Conservation (phyloP, 169 alveolate genomes). For the Sarcocystis neurona region DNA sequence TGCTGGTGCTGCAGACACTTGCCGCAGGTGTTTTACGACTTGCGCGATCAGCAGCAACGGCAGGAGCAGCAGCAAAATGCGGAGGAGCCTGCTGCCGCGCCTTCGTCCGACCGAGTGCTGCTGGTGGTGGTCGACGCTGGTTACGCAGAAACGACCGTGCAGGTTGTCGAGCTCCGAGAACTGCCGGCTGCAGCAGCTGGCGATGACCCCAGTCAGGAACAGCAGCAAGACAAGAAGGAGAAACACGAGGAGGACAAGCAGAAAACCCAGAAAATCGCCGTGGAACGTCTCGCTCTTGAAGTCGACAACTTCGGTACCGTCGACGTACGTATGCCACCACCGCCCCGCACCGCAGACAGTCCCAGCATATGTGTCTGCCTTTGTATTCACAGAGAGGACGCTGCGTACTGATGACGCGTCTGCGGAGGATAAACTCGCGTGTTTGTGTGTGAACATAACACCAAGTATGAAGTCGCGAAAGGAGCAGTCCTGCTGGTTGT, state of each 20-base stretch:
- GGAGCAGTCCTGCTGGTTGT: too few relatives aligned
- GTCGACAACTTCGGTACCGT: constrained; percentile 19
- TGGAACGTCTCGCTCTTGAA: background rate
- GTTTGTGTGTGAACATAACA: too few relatives aligned
- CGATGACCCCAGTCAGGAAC: too few relatives aligned
- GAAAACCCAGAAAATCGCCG: background rate
- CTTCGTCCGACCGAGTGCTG: too few relatives aligned
- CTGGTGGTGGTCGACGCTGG: constrained; percentile 39
- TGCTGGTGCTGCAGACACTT: constrained; percentile 33
- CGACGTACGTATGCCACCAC: too few relatives aligned
- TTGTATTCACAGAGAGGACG: too few relatives aligned
- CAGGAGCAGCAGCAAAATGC: background rate
- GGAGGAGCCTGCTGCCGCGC: background rate
- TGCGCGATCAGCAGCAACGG: background rate
- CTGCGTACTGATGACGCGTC: too few relatives aligned
- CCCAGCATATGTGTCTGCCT: too few relatives aligned
- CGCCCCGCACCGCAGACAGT: too few relatives aligned
- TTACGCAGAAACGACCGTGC: constrained; percentile 15
- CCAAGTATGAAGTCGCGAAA: too few relatives aligned
- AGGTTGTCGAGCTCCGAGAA: background rate
- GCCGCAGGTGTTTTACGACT: constrained; percentile 29
- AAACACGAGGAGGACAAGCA: background rate
- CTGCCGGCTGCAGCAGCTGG: background rate
- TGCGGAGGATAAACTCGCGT: too few relatives aligned
- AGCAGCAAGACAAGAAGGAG: background rate